These are phyloP conservation scores for Wallacemonas collosoma DNA, from an alignment of 208 protist species.

Conservation along the genomic window DNA sequence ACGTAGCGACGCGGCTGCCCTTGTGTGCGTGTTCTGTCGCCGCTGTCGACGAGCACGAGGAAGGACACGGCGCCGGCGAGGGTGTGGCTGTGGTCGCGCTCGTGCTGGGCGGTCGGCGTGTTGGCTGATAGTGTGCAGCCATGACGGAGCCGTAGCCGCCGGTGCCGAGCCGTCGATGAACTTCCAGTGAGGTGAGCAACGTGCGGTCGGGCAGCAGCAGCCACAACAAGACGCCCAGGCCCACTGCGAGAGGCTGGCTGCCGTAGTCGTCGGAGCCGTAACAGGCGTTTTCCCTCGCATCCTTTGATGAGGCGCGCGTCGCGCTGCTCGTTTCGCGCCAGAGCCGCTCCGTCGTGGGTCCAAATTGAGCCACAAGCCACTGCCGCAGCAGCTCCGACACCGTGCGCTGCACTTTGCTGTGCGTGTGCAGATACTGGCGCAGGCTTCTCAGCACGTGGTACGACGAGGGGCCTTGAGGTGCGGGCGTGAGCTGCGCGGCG, in stretches of 20 bases:
- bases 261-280: not conserved
- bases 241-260: conserved; percentile 27
- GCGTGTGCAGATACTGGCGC: conserved; percentile 42
- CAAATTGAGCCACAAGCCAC: conserved; percentile 43
- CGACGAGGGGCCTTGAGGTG: conserved; percentile 41
- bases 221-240: conserved; percentile 61
- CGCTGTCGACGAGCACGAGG: too few species aligned
- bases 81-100: not conserved
- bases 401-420: conserved; percentile 22
- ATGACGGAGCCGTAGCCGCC: conserved; percentile 76
- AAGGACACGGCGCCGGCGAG: not conserved
- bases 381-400: conserved; percentile 37
- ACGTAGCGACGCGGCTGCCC: not conserved
- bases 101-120: not conserved
- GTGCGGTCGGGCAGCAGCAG: conserved; percentile 47
- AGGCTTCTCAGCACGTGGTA: conserved; percentile 49
- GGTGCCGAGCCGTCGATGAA: conserved; percentile 55
- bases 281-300: too few species aligned
- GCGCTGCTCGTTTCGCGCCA: not conserved
- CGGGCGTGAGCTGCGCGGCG: conserved; percentile 13
- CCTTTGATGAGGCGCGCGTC: not conserved
- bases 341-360: conserved; percentile 15
- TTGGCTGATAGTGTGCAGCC: conserved; percentile 21
- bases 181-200: conserved; percentile 25
- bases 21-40: too few species aligned